phyloP scores from a whole-genome alignment of 2,329 filamentous ascomycete genomes.

The Fusarium irregulare region DNA sequence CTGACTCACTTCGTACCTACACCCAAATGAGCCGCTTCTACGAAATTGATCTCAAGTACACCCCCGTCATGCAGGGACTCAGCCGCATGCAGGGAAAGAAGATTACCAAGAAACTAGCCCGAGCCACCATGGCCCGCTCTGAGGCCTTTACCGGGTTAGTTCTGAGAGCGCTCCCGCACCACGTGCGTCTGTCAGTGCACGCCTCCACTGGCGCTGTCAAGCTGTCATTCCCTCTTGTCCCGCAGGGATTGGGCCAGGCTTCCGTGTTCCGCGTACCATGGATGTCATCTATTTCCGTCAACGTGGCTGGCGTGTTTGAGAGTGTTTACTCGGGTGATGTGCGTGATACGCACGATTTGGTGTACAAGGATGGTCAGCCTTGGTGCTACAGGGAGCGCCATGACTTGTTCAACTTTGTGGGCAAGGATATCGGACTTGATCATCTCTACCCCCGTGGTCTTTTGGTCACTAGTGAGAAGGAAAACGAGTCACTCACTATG shows the following conservation, averaged over 20 bases:
- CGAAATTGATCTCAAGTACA: constrained; percentile 10
- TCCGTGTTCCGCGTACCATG: constrained; percentile 11
- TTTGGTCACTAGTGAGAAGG: not conserved
- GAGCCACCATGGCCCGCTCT: constrained; percentile 9
- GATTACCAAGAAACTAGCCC: constrained; percentile 10
- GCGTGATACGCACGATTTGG: constrained; percentile 5
- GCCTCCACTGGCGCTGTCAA: constrained; percentile 8
- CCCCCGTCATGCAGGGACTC: constrained; percentile 5
- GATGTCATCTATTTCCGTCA: constrained; percentile 17
- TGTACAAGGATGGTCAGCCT: constrained; percentile 10
- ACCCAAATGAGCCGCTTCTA: constrained; percentile 14
- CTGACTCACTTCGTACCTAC: constrained; percentile 11
- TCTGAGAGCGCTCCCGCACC: not conserved
- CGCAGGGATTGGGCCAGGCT: not conserved
- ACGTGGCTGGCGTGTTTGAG: constrained; percentile 4
- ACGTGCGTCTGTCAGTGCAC: constrained; percentile 9
- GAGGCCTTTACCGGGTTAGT: constrained; percentile 10
- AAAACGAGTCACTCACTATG: not conserved
- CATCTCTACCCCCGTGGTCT: constrained; percentile 10
- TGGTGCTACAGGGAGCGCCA: constrained; percentile 7
- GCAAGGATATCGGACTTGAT: not conserved
- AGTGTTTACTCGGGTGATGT: constrained; percentile 10
- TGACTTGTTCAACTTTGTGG: not conserved
- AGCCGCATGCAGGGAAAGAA: constrained; percentile 13
- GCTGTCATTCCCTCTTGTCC: constrained; percentile 6